A percentile compares a stretch with the other conserved stretches of the same genome.
Conservation (phyloP, 23 red algal species). For the Gracilariopsis chorda region DNA sequence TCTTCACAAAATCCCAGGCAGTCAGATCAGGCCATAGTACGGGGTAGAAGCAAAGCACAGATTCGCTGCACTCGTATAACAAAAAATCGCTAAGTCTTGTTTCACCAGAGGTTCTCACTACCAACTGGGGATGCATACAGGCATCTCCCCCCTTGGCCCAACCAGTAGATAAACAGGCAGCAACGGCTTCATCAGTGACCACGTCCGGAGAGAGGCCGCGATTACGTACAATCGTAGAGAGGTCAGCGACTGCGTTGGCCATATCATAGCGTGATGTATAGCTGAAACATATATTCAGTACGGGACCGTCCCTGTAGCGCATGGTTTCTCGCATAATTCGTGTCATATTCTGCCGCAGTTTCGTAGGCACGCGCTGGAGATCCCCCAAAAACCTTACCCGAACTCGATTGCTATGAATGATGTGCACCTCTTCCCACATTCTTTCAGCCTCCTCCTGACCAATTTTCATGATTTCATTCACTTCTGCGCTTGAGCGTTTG, state of each 20-base stretch:
- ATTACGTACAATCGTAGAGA: not conserved
- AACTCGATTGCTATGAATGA: constrained; percentile 49
- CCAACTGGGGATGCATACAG: constrained; percentile 51
- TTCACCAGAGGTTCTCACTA: constrained; percentile 92
- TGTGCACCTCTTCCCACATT: not conserved
- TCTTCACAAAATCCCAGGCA: constrained; percentile 74
- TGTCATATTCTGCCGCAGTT: constrained; percentile 15
- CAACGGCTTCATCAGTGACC: constrained; percentile 50
- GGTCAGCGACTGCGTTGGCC: constrained; percentile 34
- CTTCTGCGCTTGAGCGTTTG: constrained; percentile 71
- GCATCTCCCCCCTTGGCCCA: constrained; percentile 26
- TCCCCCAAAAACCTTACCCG: constrained; percentile 74
- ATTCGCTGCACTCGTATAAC: constrained; percentile 56
- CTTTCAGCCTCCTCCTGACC: constrained; percentile 50
- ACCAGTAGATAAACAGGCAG: constrained; percentile 45
- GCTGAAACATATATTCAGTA: constrained; percentile 91
- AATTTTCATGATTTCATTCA: constrained; percentile 64
- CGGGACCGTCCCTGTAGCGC: constrained; percentile 36
- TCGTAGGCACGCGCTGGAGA: constrained; percentile 40
- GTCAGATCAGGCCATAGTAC: constrained; percentile 94
- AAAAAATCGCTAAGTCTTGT: constrained; percentile 88
- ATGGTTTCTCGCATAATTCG: constrained; percentile 48
- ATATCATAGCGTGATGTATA: constrained; percentile 87
- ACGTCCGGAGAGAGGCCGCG: not conserved
- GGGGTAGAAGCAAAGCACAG: constrained; percentile 55